Evolutionary conservation across 768 basidiomycete species (phyloP), one percentile per base, ranked within the genome.

Genomic region (Strobilomyces echinocephalus): DNA sequence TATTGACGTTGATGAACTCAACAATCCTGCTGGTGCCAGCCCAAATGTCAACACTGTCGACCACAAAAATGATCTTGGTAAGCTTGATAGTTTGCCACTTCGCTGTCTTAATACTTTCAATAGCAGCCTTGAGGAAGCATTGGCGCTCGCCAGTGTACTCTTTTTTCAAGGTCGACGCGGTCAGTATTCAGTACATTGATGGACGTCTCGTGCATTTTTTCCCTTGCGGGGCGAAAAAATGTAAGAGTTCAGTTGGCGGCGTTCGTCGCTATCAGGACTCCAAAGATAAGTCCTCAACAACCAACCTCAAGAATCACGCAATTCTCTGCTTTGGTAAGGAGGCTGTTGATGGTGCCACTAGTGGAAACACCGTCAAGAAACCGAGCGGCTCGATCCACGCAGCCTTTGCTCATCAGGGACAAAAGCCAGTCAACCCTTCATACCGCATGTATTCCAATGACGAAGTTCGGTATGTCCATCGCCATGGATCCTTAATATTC

Each of bases 271-370:
- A 42, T 15, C 50, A 52, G 16, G 46, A 48, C 9, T 18, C 38
- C 1, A 30, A 38, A 14, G 55, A 56, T 24, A 31, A 52, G 5
- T 42, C 54, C 0, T 56, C 46, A 0, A 56, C 50, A 2, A 30
- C 40, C 0, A 56, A 56, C 9, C 35, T 56, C 10, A 52, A 48
- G 54, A 26, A 51, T 20, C 54, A 52, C 30, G 54, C 50, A 4
- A 20, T 51, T 2, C 26, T 9, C 3, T 51, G 54, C 36, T 52
- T 26, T 8, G 40, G 46, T 1, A n/a, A 46, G 12, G 46, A 53
- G 3, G 39, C 47, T 20, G 53, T 49, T 16, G 11, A 44, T 4
- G 38, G 21, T 18, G 24, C 31, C 34, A 14, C 15, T 15, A 16
- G 21, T 21, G 46, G 47, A 16, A 49, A 41, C 6, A 2, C 8